Conservation (phyloP, 371 early-diverging fungal species). For the Mucor circinelloides region DNA sequence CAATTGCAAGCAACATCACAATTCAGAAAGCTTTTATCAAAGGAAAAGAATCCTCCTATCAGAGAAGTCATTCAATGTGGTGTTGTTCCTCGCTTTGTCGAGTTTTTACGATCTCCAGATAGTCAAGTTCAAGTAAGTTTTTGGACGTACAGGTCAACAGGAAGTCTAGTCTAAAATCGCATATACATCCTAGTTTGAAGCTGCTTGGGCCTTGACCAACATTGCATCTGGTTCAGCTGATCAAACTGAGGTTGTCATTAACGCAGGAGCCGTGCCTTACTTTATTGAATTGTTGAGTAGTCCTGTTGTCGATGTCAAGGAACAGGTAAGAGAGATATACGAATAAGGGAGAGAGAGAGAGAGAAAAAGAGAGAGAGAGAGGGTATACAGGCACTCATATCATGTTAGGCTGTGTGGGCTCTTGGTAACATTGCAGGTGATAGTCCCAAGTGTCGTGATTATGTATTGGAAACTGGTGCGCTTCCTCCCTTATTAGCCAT, state of each 20-base stretch:
- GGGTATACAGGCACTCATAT: neutral
- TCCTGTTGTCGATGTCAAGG: slow-evolving; percentile 87
- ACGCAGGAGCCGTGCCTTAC: slow-evolving; percentile 89
- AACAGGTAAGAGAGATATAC: slow-evolving; percentile 78
- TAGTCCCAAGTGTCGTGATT: slow-evolving; percentile 93
- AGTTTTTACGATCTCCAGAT: slow-evolving; percentile 82
- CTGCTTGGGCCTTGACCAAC: slow-evolving; percentile 99
- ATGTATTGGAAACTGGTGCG: slow-evolving; percentile 86
- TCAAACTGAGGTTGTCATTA: slow-evolving; percentile 95
- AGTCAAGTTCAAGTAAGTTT: slow-evolving; percentile 82
- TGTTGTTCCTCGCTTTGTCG: slow-evolving; percentile 95
- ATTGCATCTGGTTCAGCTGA: slow-evolving; percentile 98
- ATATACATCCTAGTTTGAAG: slow-evolving; percentile 87
- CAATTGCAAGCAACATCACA: slow-evolving; percentile 85
- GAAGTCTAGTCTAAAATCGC: neutral
- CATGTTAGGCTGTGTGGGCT: slow-evolving; percentile 96
- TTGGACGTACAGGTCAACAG: neutral
- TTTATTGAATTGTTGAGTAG: slow-evolving; percentile 92
- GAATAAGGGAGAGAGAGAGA: neutral
- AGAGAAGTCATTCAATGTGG: slow-evolving; percentile 94
- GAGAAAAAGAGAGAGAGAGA: neutral
- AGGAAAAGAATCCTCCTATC: slow-evolving; percentile 98
- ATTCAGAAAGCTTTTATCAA: slow-evolving; percentile 96
- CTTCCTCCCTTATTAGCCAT: slow-evolving; percentile 84
- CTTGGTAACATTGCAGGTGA: slow-evolving; percentile 99